Conservation (phyloP, 768 basidiomycete species). For the Podaxis pistillaris region DNA sequence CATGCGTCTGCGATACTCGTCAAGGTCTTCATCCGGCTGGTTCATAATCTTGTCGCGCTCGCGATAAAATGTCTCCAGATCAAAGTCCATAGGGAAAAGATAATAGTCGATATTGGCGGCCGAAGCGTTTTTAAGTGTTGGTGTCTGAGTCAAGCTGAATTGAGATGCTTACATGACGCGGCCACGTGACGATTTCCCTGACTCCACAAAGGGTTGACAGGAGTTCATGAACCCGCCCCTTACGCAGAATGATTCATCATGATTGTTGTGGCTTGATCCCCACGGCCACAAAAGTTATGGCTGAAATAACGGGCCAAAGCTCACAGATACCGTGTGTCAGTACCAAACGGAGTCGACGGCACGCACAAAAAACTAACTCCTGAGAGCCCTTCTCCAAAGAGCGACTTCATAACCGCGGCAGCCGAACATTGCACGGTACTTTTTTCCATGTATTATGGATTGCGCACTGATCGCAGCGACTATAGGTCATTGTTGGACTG, state of each 20-base stretch:
- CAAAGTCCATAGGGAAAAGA: constrained; percentile 24
- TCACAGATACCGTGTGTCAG: not conserved
- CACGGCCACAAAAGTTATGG: not conserved
- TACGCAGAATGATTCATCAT: not conserved
- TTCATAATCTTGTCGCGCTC: constrained; percentile 57
- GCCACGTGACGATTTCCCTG: constrained; percentile 10
- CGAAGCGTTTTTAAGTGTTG: constrained; percentile 4
- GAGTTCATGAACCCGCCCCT: not conserved
- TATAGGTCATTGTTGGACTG: not conserved
- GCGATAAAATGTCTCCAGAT: constrained; percentile 46
- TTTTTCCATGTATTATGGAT: not conserved
- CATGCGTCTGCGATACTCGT: constrained; percentile 42
- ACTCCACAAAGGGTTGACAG: no score
- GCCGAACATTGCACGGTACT: not conserved
- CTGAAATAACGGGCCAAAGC: not conserved
- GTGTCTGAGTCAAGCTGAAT: constrained; percentile 12
- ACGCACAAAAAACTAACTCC: not conserved
- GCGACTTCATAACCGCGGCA: constrained; percentile 5
- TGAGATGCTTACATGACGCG: not conserved
- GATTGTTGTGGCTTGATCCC: not conserved
- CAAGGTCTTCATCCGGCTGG: constrained; percentile 49
- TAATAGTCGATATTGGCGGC: not conserved
- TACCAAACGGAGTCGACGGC: not conserved
- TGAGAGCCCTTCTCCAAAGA: not conserved
- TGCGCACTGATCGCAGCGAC: not conserved